phyloP scores from a whole-genome alignment of 2,329 filamentous ascomycete genomes.

The Stromatinia cepivora region DNA sequence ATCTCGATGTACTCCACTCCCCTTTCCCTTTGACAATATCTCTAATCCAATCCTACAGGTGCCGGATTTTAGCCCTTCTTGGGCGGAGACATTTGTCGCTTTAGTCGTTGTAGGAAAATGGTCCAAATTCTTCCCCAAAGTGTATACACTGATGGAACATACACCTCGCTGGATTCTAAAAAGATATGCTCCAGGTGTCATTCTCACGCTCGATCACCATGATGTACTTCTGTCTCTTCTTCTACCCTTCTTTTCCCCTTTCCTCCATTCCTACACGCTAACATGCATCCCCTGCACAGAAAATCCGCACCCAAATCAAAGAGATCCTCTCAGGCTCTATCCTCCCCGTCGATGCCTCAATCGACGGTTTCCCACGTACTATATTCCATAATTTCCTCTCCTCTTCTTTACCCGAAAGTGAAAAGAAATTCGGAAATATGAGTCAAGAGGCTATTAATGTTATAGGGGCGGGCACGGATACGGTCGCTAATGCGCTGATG shows the following conservation, averaged over 20 bases:
- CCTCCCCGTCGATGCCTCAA: constrained; percentile 16
- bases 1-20: background rate
- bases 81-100: constrained; percentile 18
- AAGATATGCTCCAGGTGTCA: background rate
- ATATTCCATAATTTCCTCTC: constrained; percentile 31
- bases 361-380: constrained; percentile 20
- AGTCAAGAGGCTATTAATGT: constrained; percentile 32
- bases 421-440: constrained; percentile 28
- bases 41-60: background rate
- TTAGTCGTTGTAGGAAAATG: background rate
- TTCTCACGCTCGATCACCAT: background rate
- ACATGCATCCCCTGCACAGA: constrained; percentile 17
- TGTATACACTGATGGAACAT: background rate
- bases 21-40: background rate
- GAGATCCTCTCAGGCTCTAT: constrained; percentile 6
- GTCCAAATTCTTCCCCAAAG: background rate
- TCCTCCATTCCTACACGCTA: background rate
- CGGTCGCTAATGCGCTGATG: constrained; percentile 28
- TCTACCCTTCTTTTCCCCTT: no score
- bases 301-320: constrained; percentile 8
- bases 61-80: constrained; percentile 31
- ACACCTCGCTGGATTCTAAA: background rate
- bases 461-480: constrained; percentile 32
- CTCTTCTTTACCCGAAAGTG: constrained; percentile 27
- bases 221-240: background rate